These are phyloP conservation scores for Penicillium sp. DNA, from an alignment of 2,329 filamentous ascomycete species.

Conservation along the genomic window DNA sequence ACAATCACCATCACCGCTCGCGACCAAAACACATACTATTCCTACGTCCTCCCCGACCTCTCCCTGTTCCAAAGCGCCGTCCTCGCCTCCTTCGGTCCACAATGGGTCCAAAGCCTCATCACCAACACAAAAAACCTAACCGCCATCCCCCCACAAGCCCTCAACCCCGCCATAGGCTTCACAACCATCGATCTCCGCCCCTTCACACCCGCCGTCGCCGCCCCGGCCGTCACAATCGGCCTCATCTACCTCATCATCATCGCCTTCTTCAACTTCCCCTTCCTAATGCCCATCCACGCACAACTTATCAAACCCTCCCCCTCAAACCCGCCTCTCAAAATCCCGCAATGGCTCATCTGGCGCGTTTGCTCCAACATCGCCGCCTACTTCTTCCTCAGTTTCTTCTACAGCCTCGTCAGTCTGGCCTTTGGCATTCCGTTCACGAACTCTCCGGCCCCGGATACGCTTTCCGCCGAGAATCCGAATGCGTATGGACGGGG, in stretches of 20 bases:
- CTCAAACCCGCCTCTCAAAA: slow-evolving; percentile 58
- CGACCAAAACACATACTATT: slow-evolving; percentile 57
- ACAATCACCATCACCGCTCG: slow-evolving; percentile 58
- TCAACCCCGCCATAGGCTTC: slow-evolving; percentile 60
- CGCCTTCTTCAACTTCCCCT: slow-evolving; percentile 66
- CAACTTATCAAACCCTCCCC: slow-evolving; percentile 55
- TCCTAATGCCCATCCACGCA: slow-evolving; percentile 65
- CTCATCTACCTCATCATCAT: slow-evolving; percentile 69
- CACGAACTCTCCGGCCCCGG: slow-evolving; percentile 49
- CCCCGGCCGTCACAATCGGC: slow-evolving; percentile 63
- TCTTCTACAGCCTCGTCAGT: slow-evolving; percentile 65
- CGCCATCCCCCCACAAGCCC: slow-evolving; percentile 51
- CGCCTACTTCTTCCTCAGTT: slow-evolving; percentile 63
- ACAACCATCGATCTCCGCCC: slow-evolving; percentile 60
- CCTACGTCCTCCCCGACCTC: slow-evolving; percentile 58
- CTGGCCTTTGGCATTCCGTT: slow-evolving; percentile 67
- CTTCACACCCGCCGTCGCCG: slow-evolving; percentile 57
- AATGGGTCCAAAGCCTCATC: slow-evolving; percentile 40
- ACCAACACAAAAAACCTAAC: slow-evolving; percentile 47
- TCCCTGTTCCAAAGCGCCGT: slow-evolving; percentile 51
- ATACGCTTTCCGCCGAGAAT: slow-evolving; percentile 49
- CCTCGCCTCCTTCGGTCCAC: slow-evolving; percentile 50
- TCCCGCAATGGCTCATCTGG: slow-evolving; percentile 61
- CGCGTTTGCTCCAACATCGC: slow-evolving; percentile 58
- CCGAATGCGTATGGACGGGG: slow-evolving; percentile 59